phyloP scores from a whole-genome alignment of 768 basidiomycete genomes.

The Lentinula sp. region DNA sequence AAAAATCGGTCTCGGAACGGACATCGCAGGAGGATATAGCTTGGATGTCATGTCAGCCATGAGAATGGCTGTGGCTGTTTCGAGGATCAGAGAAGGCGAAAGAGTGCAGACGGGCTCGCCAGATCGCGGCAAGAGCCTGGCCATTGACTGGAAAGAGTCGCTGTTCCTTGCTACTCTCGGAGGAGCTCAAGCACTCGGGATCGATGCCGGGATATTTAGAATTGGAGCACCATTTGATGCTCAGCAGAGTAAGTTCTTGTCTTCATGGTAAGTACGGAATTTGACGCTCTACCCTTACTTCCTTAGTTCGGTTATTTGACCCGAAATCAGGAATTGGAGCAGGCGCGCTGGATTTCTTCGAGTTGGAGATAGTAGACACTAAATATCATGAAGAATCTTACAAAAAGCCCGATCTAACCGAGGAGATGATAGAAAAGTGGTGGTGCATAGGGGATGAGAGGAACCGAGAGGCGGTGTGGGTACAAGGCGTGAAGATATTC shows the following conservation, averaged over 20 bases:
- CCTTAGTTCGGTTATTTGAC: conserved; percentile 44
- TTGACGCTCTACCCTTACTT: conserved; percentile 3
- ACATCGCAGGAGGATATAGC: conserved; percentile 83
- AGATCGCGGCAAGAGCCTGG: conserved; percentile 22
- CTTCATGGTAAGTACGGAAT: not conserved
- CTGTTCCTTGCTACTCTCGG: conserved; percentile 80
- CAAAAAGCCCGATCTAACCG: conserved; percentile 18
- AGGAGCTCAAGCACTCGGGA: conserved; percentile 63
- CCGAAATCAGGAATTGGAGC: conserved; percentile 33
- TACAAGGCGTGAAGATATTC: conserved; percentile 49
- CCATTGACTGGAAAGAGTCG: conserved; percentile 77
- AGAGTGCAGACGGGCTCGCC: conserved; percentile 2
- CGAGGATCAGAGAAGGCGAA: conserved; percentile 58
- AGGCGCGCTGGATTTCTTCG: conserved; percentile 72
- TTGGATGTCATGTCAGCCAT: conserved; percentile 73
- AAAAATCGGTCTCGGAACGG: conserved; percentile 76
- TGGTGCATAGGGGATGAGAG: conserved; percentile 75
- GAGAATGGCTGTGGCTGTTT: conserved; percentile 71
- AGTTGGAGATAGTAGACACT: conserved; percentile 19
- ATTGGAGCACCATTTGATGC: conserved; percentile 70
- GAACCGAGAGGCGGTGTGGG: conserved; percentile 69
- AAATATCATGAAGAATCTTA: not conserved
- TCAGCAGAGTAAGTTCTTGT: conserved; percentile 55
- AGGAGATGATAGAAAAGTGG: conserved; percentile 79
- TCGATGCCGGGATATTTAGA: conserved; percentile 50